Evolutionary conservation across 2,329 filamentous ascomycete genomes (phyloP).

Genomic region (Orbilia blumenaviensis): DNA sequence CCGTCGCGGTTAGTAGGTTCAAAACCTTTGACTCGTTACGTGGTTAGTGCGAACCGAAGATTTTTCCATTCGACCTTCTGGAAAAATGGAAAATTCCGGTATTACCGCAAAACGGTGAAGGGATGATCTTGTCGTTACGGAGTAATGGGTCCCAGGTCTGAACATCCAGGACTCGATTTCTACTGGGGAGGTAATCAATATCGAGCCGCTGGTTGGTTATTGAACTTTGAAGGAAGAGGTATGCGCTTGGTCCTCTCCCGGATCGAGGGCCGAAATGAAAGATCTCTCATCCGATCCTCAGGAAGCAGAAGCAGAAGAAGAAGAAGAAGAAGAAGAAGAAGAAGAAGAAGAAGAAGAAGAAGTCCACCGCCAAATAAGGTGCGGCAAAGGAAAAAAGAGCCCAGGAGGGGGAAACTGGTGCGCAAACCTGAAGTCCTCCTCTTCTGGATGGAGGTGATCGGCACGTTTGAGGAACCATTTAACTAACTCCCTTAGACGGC

Average conservation of each 20-base stretch:
- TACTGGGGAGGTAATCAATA: conserved; percentile 5
- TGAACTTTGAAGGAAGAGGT: background rate
- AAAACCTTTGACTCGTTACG: background rate
- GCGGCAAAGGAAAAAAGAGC: conserved; percentile 25
- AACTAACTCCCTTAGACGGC: background rate
- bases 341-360: too few species aligned
- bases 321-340: too few species aligned
- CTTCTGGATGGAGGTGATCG: background rate
- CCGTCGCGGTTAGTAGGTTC: background rate
- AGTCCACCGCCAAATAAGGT: conserved; percentile 36
- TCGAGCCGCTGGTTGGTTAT: background rate
- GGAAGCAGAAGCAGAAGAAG: too few species aligned
- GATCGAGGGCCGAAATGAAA: conserved; percentile 48
- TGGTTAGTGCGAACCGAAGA: background rate
- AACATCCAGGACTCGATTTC: conserved; percentile 24
- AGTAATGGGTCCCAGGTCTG: conserved; percentile 3
- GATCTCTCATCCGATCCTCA: conserved; percentile 50
- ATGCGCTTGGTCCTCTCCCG: conserved; percentile 45
- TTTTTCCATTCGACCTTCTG: conserved; percentile 46
- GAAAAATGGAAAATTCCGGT: conserved; percentile 46
- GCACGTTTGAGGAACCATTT: background rate
- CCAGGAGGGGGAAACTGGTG: background rate
- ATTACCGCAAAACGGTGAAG: conserved; percentile 22
- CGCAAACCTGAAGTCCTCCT: background rate
- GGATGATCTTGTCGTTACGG: conserved; percentile 14